A percentile compares a stretch with the other conserved stretches of the same genome.
Conservation (phyloP, 495 filamentous ascomycete genomes). For the Pyrenula massariospora region DNA sequence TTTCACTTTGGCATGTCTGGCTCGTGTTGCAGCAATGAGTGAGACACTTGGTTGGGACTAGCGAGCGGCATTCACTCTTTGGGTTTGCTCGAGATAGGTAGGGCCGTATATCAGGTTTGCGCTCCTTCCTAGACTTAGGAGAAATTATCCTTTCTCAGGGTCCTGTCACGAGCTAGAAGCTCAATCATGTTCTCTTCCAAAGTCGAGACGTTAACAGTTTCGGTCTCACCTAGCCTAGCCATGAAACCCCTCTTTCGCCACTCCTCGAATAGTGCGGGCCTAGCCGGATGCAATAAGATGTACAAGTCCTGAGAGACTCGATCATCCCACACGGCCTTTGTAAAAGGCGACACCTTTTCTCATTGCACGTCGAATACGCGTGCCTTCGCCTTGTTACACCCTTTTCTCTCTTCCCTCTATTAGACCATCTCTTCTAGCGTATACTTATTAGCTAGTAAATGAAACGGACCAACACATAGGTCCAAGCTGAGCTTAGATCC, state of each 20-base stretch:
- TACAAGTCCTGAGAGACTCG: background rate
- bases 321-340: background rate
- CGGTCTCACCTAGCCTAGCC: background rate
- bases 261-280: background rate
- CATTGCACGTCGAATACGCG: background rate
- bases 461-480: background rate
- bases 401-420: background rate
- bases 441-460: background rate
- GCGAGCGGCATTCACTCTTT: no score
- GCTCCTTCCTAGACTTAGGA: no score
- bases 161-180: background rate
- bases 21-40: no score
- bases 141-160: background rate
- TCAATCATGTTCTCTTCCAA: background rate
- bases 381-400: background rate
- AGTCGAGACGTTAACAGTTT: background rate
- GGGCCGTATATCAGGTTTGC: no score
- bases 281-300: background rate
- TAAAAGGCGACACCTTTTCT: background rate
- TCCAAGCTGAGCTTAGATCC: background rate
- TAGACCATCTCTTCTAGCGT: no score
- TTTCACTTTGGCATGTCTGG: no score
- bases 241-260: background rate
- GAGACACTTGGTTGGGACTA: no score
- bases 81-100: no score